These are phyloP conservation scores for Auricularia auricula-judae DNA, from an alignment of 768 basidiomycete species.

Conservation along the genomic window DNA sequence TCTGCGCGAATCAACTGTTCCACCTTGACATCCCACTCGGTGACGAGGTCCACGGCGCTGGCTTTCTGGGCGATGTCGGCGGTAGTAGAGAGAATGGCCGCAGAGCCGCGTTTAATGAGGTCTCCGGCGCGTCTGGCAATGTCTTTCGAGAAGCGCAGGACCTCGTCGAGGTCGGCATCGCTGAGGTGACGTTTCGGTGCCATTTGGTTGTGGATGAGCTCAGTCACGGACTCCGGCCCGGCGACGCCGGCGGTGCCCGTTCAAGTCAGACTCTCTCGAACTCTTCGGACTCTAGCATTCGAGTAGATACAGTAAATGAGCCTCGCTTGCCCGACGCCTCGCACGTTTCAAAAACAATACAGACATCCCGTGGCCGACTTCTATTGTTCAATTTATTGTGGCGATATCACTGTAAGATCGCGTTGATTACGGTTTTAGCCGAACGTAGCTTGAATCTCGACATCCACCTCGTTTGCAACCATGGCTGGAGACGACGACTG, in stretches of 20 bases:
- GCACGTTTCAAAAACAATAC: too few relatives aligned
- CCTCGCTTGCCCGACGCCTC: too few relatives aligned
- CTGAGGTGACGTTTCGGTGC: conserved; percentile 17
- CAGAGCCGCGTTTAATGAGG: conserved; percentile 66
- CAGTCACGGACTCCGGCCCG: too few relatives aligned
- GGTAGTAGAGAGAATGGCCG: conserved; percentile 49
- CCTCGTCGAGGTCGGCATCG: conserved; percentile 38
- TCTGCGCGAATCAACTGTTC: conserved; percentile 72
- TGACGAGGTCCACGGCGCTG: conserved; percentile 90
- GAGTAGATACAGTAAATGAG: too few relatives aligned
- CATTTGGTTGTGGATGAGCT: conserved; percentile 1
- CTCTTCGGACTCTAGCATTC: too few relatives aligned
- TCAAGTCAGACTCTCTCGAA: too few relatives aligned
- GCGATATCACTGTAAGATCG: too few relatives aligned
- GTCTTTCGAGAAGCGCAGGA: conserved; percentile 57
- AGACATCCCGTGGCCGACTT: too few relatives aligned
- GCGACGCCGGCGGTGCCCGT: too few relatives aligned
- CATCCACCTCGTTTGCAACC: not conserved
- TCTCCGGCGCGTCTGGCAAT: conserved; percentile 68
- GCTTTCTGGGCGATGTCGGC: conserved; percentile 66
- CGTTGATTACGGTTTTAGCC: not conserved
- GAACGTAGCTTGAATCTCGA: not conserved
- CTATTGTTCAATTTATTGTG: too few relatives aligned
- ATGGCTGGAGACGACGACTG: not conserved
- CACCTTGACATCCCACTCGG: conserved; percentile 86